phyloP scores from a whole-genome alignment of 805 yeast genomes.

The Monosporozyma aquatica region DNA sequence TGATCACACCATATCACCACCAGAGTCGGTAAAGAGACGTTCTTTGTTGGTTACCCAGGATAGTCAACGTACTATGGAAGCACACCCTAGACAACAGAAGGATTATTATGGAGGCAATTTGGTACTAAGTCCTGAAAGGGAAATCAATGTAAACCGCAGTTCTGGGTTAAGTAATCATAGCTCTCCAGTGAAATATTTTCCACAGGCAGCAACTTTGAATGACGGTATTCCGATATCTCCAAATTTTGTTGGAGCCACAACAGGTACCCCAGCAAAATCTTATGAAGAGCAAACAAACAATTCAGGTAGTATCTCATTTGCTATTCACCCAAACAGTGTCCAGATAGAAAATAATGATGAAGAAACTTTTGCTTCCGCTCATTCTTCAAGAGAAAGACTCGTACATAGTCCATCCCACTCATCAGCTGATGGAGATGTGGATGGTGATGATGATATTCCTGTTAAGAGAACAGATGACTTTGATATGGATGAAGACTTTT shows the following conservation, averaged over 20 bases:
- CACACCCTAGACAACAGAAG: background rate
- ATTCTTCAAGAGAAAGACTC: background rate
- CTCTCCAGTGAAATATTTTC: background rate
- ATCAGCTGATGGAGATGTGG: background rate
- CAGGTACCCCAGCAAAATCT: background rate
- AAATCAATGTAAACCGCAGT: background rate
- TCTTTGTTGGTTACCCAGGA: background rate
- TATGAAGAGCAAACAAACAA: conserved; percentile 23
- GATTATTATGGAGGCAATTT: background rate
- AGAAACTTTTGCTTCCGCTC: conserved; percentile 6
- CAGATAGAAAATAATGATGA: conserved; percentile 12
- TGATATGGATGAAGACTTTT: conserved; percentile 4
- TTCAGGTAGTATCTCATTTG: conserved; percentile 15
- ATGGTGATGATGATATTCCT: conserved; percentile 6
- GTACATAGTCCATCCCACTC: background rate
- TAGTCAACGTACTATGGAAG: background rate
- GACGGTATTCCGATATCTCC: conserved; percentile 3
- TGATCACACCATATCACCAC: background rate
- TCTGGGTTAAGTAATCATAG: background rate
- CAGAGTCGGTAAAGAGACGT: background rate
- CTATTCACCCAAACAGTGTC: conserved; percentile 20
- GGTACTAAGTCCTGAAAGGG: background rate
- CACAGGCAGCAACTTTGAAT: background rate
- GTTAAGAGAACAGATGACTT: conserved; percentile 5
- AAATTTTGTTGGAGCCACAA: conserved; percentile 3